These are phyloP conservation scores for Nannochloris sp. DNA, from an alignment of 139 green algal genomes.

Conservation along the genomic window DNA sequence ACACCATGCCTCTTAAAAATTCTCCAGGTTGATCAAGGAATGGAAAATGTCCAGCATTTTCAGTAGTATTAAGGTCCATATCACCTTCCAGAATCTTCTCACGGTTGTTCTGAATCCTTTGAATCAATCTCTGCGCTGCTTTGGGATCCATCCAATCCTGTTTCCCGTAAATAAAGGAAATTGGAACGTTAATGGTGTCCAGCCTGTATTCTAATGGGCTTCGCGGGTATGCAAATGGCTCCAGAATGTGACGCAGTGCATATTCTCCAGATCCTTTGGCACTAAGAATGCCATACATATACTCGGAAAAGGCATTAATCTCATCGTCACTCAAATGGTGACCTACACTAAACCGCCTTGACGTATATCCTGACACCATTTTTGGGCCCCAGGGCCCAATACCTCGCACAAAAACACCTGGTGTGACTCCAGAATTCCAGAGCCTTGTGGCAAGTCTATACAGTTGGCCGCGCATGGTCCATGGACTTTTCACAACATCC, in stretches of 20 bases:
- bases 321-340: constrained; percentile 36
- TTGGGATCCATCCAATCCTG: constrained; percentile 70
- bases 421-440: constrained; percentile 66
- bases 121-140: constrained; percentile 1
- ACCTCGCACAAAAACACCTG: constrained; percentile 52
- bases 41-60: constrained; percentile 47
- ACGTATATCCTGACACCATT: constrained; percentile 41
- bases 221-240: constrained; percentile 66
- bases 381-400: constrained; percentile 58
- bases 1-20: constrained; percentile 13
- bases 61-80: constrained; percentile 18
- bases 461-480: constrained; percentile 29
- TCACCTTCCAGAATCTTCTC: constrained; percentile 15
- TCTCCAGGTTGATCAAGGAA: constrained; percentile 65
- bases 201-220: constrained; percentile 54
- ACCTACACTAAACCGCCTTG: constrained; percentile 37
- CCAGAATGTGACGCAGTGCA: constrained; percentile 68
- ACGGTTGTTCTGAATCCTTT: neutral
- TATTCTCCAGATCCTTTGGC: constrained; percentile 57
- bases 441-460: constrained; percentile 15
- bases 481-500: constrained; percentile 23
- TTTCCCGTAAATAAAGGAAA: constrained; percentile 48
- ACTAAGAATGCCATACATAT: constrained; percentile 50
- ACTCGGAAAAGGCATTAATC: constrained; percentile 31
- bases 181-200: constrained; percentile 43